Conservation (phyloP, 208 protist species). For the Leishmania martiniquensis region DNA sequence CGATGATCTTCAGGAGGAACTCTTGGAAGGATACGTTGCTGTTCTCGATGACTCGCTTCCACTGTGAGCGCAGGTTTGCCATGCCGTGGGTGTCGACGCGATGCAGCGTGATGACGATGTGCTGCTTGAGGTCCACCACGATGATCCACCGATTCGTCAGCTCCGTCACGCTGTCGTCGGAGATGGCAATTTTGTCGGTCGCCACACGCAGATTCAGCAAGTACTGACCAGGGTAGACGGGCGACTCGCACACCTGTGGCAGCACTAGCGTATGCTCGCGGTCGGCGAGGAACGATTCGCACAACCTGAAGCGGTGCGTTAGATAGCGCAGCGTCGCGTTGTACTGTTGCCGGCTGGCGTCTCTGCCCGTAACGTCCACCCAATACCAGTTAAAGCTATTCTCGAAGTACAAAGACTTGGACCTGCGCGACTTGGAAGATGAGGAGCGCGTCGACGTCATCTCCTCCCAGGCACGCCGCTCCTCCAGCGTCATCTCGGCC, state of each 20-base stretch:
- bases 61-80: constrained; percentile 70
- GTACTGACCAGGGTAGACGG: constrained; percentile 74
- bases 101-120: constrained; percentile 85
- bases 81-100: constrained; percentile 74
- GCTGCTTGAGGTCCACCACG: constrained; percentile 75
- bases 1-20: constrained; percentile 84
- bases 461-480: constrained; percentile 41
- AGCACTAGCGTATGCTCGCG: constrained; percentile 80
- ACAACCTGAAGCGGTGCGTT: constrained; percentile 72
- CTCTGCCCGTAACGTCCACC: constrained; percentile 82
- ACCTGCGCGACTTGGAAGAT: constrained; percentile 23
- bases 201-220: constrained; percentile 84
- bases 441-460: constrained; percentile 16
- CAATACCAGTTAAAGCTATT: constrained; percentile 92
- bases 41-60: constrained; percentile 62
- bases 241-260: constrained; percentile 77
- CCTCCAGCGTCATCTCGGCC: constrained; percentile 29
- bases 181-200: constrained; percentile 72
- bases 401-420: constrained; percentile 61
- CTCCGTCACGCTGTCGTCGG: constrained; percentile 76
- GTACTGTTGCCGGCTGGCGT: constrained; percentile 61
- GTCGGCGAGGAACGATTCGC: constrained; percentile 78
- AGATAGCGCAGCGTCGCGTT: constrained; percentile 61
- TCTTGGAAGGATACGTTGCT: constrained; percentile 83
- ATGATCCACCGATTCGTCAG: constrained; percentile 90